Evolutionary conservation across 352 stramenopile species (phyloP).

Genomic region (Globisporangium okanoganense): DNA sequence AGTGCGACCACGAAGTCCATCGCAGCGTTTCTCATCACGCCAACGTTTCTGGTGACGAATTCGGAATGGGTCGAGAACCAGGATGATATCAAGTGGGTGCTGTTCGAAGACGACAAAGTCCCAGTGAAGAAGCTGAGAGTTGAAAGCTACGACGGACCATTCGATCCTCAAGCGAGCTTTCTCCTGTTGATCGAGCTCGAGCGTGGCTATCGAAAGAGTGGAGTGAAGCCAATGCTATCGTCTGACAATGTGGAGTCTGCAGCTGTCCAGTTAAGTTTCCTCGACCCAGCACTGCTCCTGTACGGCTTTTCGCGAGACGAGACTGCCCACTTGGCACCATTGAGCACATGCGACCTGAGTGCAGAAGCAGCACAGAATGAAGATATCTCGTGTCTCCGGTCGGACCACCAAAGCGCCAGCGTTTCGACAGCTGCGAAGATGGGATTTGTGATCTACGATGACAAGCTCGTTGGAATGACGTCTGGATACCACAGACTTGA

Average conservation of each 20-base stretch:
- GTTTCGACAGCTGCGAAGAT: not conserved
- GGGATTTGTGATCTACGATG: constrained; percentile 1
- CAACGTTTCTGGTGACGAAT: not conserved
- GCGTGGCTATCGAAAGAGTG: too few relatives aligned
- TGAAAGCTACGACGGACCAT: too few relatives aligned
- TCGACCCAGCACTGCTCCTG: not conserved
- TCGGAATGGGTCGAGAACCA: not conserved
- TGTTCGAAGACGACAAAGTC: too few relatives aligned
- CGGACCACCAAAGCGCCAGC: not conserved
- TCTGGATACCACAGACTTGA: not conserved
- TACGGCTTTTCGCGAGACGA: not conserved
- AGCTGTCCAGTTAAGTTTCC: constrained; percentile 5
- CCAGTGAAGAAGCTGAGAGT: too few relatives aligned
- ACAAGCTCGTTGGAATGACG: not conserved
- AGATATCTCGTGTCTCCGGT: not conserved
- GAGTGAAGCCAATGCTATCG: too few relatives aligned
- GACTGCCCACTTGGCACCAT: not conserved
- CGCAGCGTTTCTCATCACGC: not conserved
- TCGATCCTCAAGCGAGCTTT: too few relatives aligned
- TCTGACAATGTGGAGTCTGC: too few relatives aligned
- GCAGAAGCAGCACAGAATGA: not conserved
- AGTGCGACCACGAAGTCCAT: not conserved
- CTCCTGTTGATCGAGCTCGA: too few relatives aligned
- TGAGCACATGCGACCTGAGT: not conserved
- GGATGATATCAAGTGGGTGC: too few relatives aligned